These are phyloP conservation scores for Nidularia sp. DNA, from an alignment of 768 basidiomycete species.

Conservation along the genomic window DNA sequence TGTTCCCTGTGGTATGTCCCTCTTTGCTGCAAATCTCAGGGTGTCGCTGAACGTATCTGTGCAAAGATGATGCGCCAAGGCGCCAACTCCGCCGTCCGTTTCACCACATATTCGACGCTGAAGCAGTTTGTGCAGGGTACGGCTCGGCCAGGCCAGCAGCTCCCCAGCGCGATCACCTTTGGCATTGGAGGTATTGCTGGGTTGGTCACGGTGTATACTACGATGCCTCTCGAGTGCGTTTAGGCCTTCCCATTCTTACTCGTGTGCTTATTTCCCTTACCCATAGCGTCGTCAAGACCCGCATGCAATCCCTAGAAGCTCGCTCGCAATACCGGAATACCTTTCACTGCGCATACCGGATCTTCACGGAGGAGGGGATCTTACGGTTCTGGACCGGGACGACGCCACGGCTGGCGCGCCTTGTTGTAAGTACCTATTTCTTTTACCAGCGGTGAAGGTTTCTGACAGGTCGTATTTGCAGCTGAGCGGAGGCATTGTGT, in stretches of 20 bases:
- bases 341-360: conserved; percentile 93
- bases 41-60: not conserved
- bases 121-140: conserved; percentile 91
- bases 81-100: conserved; percentile 94
- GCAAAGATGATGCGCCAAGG: conserved; percentile 94
- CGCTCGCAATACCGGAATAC: conserved; percentile 84
- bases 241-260: not conserved
- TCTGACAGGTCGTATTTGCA: conserved; percentile 20
- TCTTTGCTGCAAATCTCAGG: not conserved
- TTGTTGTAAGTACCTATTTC: conserved; percentile 59
- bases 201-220: conserved; percentile 89
- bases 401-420: conserved; percentile 79
- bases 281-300: conserved; percentile 88
- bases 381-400: conserved; percentile 96
- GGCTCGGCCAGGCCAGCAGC: conserved; percentile 73
- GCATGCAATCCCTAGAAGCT: conserved; percentile 93
- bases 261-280: conserved; percentile 1
- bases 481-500: conserved; percentile 91
- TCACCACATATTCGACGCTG: conserved; percentile 91
- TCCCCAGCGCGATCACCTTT: conserved; percentile 89
- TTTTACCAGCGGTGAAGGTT: not conserved
- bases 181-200: conserved; percentile 93
- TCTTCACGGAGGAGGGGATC: conserved; percentile 90
- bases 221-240: conserved; percentile 78
- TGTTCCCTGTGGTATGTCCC: conserved; percentile 84